Percentiles rank a stretch among this genome's conserved stretches.
phyloP scores from a whole-genome alignment of 2,329 filamentous ascomycete species.

The Chrysoporthe cubensis region DNA sequence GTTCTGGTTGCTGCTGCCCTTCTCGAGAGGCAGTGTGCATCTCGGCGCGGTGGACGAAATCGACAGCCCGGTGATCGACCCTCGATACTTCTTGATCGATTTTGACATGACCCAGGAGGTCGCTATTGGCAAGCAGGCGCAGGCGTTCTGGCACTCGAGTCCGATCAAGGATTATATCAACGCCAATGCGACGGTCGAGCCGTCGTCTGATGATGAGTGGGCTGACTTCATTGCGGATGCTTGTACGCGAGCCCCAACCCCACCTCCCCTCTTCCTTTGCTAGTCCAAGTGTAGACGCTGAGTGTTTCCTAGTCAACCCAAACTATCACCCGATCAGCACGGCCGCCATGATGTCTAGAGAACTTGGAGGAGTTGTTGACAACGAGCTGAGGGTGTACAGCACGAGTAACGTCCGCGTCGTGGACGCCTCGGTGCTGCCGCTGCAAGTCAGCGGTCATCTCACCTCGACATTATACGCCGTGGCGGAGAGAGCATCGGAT shows the following conservation, averaged over 20 bases:
- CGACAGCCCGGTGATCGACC: constrained; percentile 42
- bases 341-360: constrained; percentile 28
- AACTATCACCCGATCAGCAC: constrained; percentile 31
- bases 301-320: neutral
- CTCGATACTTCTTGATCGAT: constrained; percentile 41
- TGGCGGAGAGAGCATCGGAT: constrained; percentile 47
- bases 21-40: constrained; percentile 47
- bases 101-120: constrained; percentile 41
- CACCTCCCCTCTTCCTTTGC: neutral
- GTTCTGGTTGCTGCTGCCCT: constrained; percentile 44
- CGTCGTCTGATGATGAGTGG: constrained; percentile 18
- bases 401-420: constrained; percentile 48
- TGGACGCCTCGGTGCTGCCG: constrained; percentile 53
- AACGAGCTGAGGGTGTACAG: constrained; percentile 50
- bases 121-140: constrained; percentile 36
- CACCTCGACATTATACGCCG: constrained; percentile 55
- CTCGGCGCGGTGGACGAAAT: constrained; percentile 42
- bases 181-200: constrained; percentile 6
- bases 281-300: neutral
- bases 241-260: constrained; percentile 1
- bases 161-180: constrained; percentile 34
- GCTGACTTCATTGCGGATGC: constrained; percentile 2
- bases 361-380: constrained; percentile 47
- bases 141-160: constrained; percentile 38
- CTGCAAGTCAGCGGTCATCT: constrained; percentile 51